Evolutionary conservation across 2,329 filamentous ascomycete species (phyloP).

Genomic region (Diatrype stigma): DNA sequence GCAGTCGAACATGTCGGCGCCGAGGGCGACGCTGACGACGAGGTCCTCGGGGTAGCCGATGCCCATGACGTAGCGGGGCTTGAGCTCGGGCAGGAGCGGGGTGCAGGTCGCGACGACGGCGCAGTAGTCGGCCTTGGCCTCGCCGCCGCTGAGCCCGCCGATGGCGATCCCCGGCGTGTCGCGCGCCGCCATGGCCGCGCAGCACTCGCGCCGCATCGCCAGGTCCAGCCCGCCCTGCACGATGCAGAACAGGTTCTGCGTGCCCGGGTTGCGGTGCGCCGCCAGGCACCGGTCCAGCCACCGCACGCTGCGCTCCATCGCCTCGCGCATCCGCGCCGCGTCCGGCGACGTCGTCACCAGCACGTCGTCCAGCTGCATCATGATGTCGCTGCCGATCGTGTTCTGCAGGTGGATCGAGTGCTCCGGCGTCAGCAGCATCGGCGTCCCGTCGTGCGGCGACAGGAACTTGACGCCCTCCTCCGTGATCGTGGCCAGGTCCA

Average conservation of each 20-base stretch:
- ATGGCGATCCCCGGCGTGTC: constrained; percentile 96
- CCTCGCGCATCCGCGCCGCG: constrained; percentile 79
- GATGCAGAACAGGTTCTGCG: constrained; percentile 96
- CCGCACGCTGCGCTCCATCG: constrained; percentile 88
- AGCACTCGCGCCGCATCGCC: constrained; percentile 80
- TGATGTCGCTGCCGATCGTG: constrained; percentile 95
- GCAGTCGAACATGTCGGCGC: constrained; percentile 99
- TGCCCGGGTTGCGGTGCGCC: constrained; percentile 76
- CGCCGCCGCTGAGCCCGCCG: constrained; percentile 88
- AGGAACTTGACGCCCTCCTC: constrained; percentile 94
- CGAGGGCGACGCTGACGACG: constrained; percentile 86
- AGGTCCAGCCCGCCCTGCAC: constrained; percentile 94
- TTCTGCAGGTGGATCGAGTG: constrained; percentile 96
- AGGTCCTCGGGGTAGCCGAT: constrained; percentile 97
- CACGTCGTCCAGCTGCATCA: constrained; percentile 99
- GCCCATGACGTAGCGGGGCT: constrained; percentile 99
- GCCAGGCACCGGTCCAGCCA: constrained; percentile 96
- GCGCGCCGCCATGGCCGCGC: constrained; percentile 77
- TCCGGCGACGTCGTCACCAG: constrained; percentile 95
- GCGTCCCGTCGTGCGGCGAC: constrained; percentile 90
- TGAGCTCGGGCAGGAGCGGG: constrained; percentile 74
- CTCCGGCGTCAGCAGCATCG: constrained; percentile 96
- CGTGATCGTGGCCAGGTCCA: constrained; percentile 89
- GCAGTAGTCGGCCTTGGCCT: constrained; percentile 91
- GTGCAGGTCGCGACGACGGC: constrained; percentile 86